phyloP scores from a whole-genome alignment of 2,329 filamentous ascomycete genomes.

The Scedosporium aurantiacum region DNA sequence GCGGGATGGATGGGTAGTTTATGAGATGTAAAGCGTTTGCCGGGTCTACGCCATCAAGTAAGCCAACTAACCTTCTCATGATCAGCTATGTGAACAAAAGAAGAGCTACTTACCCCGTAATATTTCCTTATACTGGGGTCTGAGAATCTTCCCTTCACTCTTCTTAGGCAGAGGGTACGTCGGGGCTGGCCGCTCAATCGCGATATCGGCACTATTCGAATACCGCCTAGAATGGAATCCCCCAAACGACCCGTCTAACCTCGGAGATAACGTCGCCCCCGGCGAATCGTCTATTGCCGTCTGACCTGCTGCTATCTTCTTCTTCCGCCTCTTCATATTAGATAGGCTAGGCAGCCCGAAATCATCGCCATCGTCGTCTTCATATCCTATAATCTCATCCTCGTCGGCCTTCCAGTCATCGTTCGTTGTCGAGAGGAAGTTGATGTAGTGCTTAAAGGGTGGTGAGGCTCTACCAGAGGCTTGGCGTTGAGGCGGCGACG shows the following conservation, averaged over 20 bases:
- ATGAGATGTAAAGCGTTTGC: conserved; percentile 94
- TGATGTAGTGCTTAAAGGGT: conserved; percentile 64
- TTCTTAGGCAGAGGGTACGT: conserved; percentile 83
- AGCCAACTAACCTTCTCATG: background rate
- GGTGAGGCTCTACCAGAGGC: conserved; percentile 46
- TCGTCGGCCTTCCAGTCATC: conserved; percentile 72
- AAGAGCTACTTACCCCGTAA: conserved; percentile 44
- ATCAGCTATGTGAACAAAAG: conserved; percentile 9
- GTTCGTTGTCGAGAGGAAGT: conserved; percentile 70
- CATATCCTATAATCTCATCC: conserved; percentile 64
- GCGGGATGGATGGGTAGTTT: conserved; percentile 65
- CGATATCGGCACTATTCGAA: conserved; percentile 86
- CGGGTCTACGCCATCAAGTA: conserved; percentile 41
- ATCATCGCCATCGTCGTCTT: conserved; percentile 84
- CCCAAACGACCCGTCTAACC: conserved; percentile 15
- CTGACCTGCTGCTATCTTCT: conserved; percentile 36
- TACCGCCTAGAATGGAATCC: conserved; percentile 42
- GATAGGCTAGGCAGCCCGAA: conserved; percentile 89
- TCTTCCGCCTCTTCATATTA: conserved; percentile 70
- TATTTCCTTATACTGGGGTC: conserved; percentile 97
- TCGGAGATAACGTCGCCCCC: background rate
- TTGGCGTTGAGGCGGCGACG: conserved; percentile 44
- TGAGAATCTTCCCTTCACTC: conserved; percentile 85
- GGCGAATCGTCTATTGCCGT: conserved; percentile 12
- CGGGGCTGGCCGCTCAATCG: conserved; percentile 72